phyloP scores from a whole-genome alignment of 176 grass and related monocot genomes.

The Avena atlantica region DNA sequence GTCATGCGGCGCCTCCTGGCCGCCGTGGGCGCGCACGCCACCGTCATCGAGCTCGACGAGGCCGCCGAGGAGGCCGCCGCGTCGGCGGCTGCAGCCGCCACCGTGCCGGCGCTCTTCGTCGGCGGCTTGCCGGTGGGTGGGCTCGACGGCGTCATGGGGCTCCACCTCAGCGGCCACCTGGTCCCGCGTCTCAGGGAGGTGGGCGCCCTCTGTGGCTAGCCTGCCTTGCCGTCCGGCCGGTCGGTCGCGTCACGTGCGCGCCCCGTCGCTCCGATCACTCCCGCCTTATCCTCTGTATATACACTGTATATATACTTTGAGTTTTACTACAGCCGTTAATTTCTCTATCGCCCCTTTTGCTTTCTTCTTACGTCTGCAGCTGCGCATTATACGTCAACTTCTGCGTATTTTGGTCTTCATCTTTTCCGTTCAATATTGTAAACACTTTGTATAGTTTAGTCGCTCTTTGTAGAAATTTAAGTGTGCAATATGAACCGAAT shows the following conservation, averaged over 20 bases:
- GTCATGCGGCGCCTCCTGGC: conserved; percentile 81
- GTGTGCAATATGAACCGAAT: too few relatives aligned
- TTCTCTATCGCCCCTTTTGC: not conserved
- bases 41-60: conserved; percentile 77
- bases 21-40: conserved; percentile 81
- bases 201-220: conserved; percentile 51
- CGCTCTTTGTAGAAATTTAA: not conserved
- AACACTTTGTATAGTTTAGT: not conserved
- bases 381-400: not conserved
- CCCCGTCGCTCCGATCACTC: not conserved
- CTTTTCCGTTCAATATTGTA: not conserved
- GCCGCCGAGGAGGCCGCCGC: conserved; percentile 53
- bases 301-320: not conserved
- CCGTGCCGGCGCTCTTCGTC: conserved; percentile 80
- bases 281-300: not conserved
- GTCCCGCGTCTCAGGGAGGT: conserved; percentile 49
- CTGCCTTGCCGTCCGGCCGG: not conserved
- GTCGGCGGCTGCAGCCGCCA: conserved; percentile 20
- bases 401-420: not conserved
- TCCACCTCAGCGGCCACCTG: conserved; percentile 81
- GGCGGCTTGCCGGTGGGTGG: conserved; percentile 82
- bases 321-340: not conserved
- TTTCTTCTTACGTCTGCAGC: not conserved
- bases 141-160: conserved; percentile 84
- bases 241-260: not conserved